Evolutionary conservation across 352 stramenopile species (phyloP).

Genomic region (Pythium volutum): DNA sequence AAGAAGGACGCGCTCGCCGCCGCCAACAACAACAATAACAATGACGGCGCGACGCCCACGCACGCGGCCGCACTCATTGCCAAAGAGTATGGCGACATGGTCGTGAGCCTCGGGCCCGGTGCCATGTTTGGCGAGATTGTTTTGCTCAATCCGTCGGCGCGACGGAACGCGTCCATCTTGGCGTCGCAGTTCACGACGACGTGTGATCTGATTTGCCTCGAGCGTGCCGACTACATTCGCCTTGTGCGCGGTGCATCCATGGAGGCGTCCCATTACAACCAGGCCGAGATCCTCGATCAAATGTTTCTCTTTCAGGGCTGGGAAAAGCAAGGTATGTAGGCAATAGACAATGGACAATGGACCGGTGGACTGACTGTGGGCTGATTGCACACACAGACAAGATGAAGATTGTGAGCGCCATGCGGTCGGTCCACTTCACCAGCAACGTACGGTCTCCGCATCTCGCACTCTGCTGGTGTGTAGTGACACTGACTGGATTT

Average conservation of each 20-base stretch:
- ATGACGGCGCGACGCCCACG: not conserved
- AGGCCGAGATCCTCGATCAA: constrained; percentile 69
- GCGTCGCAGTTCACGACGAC: constrained; percentile 58
- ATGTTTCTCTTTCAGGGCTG: constrained; percentile 73
- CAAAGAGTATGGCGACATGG: constrained; percentile 52
- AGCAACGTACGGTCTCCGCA: constrained; percentile 40
- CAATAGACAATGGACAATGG: too few relatives aligned
- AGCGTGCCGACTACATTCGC: constrained; percentile 68
- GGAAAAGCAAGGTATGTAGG: constrained; percentile 53
- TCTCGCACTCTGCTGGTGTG: not conserved
- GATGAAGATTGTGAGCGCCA: constrained; percentile 69
- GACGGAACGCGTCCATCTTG: constrained; percentile 67
- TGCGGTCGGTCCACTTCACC: constrained; percentile 58
- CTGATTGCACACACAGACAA: constrained; percentile 37
- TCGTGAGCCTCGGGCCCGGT: constrained; percentile 59
- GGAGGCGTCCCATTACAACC: constrained; percentile 77
- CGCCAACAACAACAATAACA: too few relatives aligned
- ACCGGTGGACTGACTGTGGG: not conserved
- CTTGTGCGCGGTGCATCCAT: constrained; percentile 72
- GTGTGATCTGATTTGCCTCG: constrained; percentile 69
- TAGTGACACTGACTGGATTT: not conserved
- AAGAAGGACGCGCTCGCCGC: constrained; percentile 34
- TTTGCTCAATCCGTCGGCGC: constrained; percentile 58
- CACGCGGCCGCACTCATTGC: not conserved
- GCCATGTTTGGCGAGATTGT: constrained; percentile 80